These are phyloP conservation scores for Neurospora discreta DNA, from an alignment of 495 filamentous ascomycete species.

Conservation along the genomic window DNA sequence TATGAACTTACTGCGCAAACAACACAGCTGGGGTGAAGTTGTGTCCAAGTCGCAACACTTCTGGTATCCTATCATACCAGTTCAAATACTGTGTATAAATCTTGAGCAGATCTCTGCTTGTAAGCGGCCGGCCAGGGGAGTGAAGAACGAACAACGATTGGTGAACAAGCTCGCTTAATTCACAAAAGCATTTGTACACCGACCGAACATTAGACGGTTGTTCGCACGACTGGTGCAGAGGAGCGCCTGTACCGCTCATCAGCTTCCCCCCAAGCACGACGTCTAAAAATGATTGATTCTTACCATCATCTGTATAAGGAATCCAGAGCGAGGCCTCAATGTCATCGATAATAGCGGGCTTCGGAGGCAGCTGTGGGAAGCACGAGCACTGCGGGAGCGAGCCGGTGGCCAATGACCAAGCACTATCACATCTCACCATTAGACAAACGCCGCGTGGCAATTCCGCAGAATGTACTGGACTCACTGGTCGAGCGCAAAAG, in stretches of 20 bases:
- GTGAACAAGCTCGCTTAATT: conserved; percentile 57
- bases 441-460: not conserved
- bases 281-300: conserved; percentile 6
- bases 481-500: conserved; percentile 61
- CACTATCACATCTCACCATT: conserved; percentile 27
- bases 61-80: conserved; percentile 53
- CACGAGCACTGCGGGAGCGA: conserved; percentile 51
- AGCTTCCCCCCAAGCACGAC: conserved; percentile 5
- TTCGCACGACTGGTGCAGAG: conserved; percentile 35
- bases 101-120: conserved; percentile 42
- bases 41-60: conserved; percentile 43
- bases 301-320: conserved; percentile 48
- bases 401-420: conserved; percentile 53
- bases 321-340: conserved; percentile 45
- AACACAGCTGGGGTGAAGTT: conserved; percentile 50
- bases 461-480: conserved; percentile 6
- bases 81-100: conserved; percentile 48
- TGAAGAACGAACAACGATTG: conserved; percentile 53
- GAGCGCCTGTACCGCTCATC: conserved; percentile 24
- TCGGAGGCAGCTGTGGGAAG: conserved; percentile 42
- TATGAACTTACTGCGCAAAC: conserved; percentile 48
- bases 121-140: conserved; percentile 47
- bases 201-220: conserved; percentile 46
- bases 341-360: conserved; percentile 43
- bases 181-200: conserved; percentile 50